A percentile compares a stretch with the other conserved stretches of the same genome.
These are phyloP conservation scores for Candida sp. DNA, from an alignment of 1,139 yeast species.

Conservation along the genomic window DNA sequence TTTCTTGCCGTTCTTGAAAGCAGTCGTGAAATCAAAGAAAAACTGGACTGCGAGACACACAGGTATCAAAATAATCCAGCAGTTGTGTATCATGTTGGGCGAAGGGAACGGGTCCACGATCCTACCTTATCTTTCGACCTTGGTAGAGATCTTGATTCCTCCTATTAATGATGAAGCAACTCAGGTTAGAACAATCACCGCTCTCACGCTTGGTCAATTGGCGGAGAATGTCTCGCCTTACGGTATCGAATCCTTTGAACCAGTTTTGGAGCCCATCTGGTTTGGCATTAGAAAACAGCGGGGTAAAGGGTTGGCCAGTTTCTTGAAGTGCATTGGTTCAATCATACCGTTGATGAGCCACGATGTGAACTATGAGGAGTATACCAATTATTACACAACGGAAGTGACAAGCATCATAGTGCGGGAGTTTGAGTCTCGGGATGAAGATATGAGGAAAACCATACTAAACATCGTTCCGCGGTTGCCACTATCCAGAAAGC, in stretches of 20 bases:
- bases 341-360: constrained; percentile 84
- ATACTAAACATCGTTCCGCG: constrained; percentile 50
- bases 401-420: constrained; percentile 71
- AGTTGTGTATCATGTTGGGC: constrained; percentile 71
- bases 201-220: constrained; percentile 70
- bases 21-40: constrained; percentile 80
- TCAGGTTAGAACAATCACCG: constrained; percentile 71
- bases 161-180: constrained; percentile 74
- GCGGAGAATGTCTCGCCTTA: constrained; percentile 92
- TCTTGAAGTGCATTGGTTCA: constrained; percentile 78
- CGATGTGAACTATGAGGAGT: constrained; percentile 59
- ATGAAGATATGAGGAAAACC: constrained; percentile 86
- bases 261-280: constrained; percentile 77
- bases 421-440: constrained; percentile 81
- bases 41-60: constrained; percentile 91
- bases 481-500: constrained; percentile 35
- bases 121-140: constrained; percentile 70
- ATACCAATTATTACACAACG: constrained; percentile 76
- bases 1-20: constrained; percentile 78
- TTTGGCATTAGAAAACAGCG: constrained; percentile 75
- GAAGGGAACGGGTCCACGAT: constrained; percentile 60
- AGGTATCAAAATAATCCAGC: constrained; percentile 81
- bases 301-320: constrained; percentile 80
- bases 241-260: constrained; percentile 89
- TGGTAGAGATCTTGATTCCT: constrained; percentile 64